Base-by-base conservation (phyloP, 345 rosid species). In the Brassica cretica region DNA sequence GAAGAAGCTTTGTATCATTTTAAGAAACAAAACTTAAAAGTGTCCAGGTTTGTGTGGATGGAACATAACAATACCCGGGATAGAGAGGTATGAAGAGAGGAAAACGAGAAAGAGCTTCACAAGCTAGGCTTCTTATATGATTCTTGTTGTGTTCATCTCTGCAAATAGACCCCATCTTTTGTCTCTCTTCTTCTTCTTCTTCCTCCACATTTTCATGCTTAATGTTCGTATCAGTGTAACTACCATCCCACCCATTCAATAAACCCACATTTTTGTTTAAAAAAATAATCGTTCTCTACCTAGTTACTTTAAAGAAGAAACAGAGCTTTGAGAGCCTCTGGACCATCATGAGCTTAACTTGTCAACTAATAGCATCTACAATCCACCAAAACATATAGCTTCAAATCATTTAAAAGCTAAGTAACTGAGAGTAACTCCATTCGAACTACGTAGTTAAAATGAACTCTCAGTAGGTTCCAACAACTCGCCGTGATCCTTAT, bases 181-280 rank as follows among this genome's bases (percentile, higher is more conserved):
- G 61, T 65, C 75, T 84, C 66, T 62, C 85, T 82, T 67, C 75
- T 44, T 44, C n/a, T 12, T 12, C 88, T 73, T 41, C 89, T 76
- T 68, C 77, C 46, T 83, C 85, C 21, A 79, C 85, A 21, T 78
- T 19, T 60, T 80, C 80, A 39, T 59, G 74, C 71, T 76, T 76
- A 51, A 76, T 81, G 64, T 81, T 71, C 59, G 37, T 49, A 66
- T 76, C 77, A 53, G 14, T 80, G 12, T 55, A 73, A 58, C 74
- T 60, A 41, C 81, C 92, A 94, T 65, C 87, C 97, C 56, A 84
- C 72, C 98, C 97, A 89, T 66, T 89, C 92, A 6, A 94, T 71
- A 73, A 87, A 90, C n/a, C n/a, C n/a, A n/a, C n/a, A n/a, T n/a
- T n/a, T n/a, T n/a, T n/a, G n/a, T n/a, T n/a, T n/a, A n/a, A n/a